Conservation (phyloP, 108 stramenopile species). For the Fragilariopsis cylindrus region DNA sequence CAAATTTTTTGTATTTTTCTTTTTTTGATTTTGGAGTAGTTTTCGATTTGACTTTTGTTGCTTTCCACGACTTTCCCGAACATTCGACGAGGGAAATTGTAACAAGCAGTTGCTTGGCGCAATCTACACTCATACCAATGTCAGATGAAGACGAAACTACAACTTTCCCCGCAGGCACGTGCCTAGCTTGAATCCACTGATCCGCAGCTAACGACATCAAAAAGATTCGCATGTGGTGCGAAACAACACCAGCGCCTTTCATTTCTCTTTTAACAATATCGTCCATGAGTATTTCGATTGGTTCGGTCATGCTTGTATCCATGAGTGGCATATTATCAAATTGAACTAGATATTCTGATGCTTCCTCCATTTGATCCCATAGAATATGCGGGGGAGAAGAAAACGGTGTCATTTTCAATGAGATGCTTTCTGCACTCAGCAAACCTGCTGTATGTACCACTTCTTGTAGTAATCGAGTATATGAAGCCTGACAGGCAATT, state of each 20-base stretch:
- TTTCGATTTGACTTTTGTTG: constrained; percentile 35
- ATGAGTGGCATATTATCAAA: constrained; percentile 14
- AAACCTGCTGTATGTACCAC: constrained; percentile 41
- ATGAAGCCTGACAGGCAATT: constrained; percentile 37
- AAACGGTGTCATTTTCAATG: constrained; percentile 44
- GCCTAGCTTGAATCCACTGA: constrained; percentile 49
- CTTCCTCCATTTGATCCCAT: constrained; percentile 48
- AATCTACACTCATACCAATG: constrained; percentile 22
- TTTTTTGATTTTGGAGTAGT: constrained; percentile 34
- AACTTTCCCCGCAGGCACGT: constrained; percentile 11
- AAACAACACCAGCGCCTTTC: constrained; percentile 37
- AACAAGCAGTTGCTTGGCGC: constrained; percentile 28
- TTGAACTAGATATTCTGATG: constrained; percentile 33
- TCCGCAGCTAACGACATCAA: constrained; percentile 47
- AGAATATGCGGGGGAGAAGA: constrained; percentile 48
- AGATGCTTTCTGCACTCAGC: constrained; percentile 36
- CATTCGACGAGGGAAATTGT: constrained; percentile 40
- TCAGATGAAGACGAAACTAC: not conserved
- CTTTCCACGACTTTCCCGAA: constrained; percentile 37
- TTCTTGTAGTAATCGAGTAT: constrained; percentile 43
- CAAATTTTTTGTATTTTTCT: constrained; percentile 43
- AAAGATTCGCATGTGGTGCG: constrained; percentile 49
- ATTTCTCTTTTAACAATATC: constrained; percentile 39
- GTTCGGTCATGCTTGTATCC: constrained; percentile 9
- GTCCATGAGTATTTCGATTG: constrained; percentile 29